A percentile compares a stretch with the other conserved stretches of the same genome.
Evolutionary conservation across 2,329 filamentous ascomycete genomes (phyloP).

Genomic region (Ceratocystis cubensis): DNA sequence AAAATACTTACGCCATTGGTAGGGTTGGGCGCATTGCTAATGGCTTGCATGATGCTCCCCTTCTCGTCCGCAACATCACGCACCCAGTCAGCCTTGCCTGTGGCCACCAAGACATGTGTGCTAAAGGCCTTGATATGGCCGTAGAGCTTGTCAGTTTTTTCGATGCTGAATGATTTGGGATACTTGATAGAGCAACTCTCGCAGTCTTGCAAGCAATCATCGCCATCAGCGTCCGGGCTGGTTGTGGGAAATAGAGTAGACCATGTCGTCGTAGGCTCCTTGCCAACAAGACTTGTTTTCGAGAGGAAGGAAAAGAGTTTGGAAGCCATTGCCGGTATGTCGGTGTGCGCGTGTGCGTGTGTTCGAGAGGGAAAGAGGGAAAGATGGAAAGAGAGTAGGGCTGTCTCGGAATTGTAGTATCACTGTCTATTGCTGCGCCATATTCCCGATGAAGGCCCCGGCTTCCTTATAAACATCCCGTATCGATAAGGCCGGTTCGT

Average conservation of each 20-base stretch:
- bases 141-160: slow-evolving; percentile 67
- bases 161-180: slow-evolving; percentile 58
- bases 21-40: slow-evolving; percentile 46
- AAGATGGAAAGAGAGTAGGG: background rate
- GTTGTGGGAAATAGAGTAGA: slow-evolving; percentile 58
- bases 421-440: no score
- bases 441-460: no score
- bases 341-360: background rate
- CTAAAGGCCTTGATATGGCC: slow-evolving; percentile 77
- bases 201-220: slow-evolving; percentile 83
- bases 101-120: slow-evolving; percentile 82
- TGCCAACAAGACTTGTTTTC: slow-evolving; percentile 26
- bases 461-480: background rate
- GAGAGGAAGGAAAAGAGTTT: slow-evolving; percentile 33
- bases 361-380: background rate
- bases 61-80: slow-evolving; percentile 78
- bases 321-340: slow-evolving; percentile 30
- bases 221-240: slow-evolving; percentile 65
- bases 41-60: slow-evolving; percentile 69
- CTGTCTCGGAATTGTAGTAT: no score
- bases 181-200: slow-evolving; percentile 66
- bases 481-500: background rate
- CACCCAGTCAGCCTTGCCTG: slow-evolving; percentile 94
- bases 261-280: slow-evolving; percentile 22
- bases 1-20: slow-evolving; percentile 50